Evolutionary conservation across 805 yeast species (phyloP), one percentile per base, ranked within the genome.

Genomic region (Lipomyces yamadae): DNA sequence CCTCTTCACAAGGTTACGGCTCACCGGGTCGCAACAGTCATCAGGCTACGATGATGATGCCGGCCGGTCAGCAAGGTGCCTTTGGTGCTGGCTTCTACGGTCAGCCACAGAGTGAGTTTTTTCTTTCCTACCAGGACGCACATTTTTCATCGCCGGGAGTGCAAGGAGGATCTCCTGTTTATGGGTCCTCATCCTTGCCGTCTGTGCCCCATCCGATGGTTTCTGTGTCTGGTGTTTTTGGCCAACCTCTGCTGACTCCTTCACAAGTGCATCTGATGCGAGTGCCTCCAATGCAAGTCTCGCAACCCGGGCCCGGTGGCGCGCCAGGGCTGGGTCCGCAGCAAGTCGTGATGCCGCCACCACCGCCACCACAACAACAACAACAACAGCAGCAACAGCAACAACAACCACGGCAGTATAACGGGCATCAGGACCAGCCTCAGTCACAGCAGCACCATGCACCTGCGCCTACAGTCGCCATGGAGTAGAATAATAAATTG

Each of bases 11-110:
- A 42, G 70, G 67, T 8, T 68, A 62, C 52, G 64, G 63, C 11
- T 68, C 71, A 48, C 71, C 71, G 18, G 70, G 70, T 18, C 58
- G 71, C 32, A 60, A 57, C 37, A 56, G 45, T 4, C 58, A 56
- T 55, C 70, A 68, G 32, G 67, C 67, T 35, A 57, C 61, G 32
- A 65, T 66, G 67, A 67, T 67, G 65, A 57, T 62, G 37, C 66
- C 62, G 29, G 56, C 35, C 24, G 63, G 62, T 29, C 70, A 64
- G 56, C 68, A 63, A 53, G 62, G 60, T 34, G 58, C 54, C 29
- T 33, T 39, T 33, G 32, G 24, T 29, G 30, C 29, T 34, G 70
- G 70, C 34, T 60, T 35, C 42, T 67, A 67, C 45, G 61, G 62
- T 24, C 70, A 60, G 30, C 63, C 60, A n/a, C 69, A 63, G 37